Evolutionary conservation across 2,329 filamentous ascomycete genomes (phyloP), one percentile per base, ranked within the genome.

Genomic region (Trichoderma breve): DNA sequence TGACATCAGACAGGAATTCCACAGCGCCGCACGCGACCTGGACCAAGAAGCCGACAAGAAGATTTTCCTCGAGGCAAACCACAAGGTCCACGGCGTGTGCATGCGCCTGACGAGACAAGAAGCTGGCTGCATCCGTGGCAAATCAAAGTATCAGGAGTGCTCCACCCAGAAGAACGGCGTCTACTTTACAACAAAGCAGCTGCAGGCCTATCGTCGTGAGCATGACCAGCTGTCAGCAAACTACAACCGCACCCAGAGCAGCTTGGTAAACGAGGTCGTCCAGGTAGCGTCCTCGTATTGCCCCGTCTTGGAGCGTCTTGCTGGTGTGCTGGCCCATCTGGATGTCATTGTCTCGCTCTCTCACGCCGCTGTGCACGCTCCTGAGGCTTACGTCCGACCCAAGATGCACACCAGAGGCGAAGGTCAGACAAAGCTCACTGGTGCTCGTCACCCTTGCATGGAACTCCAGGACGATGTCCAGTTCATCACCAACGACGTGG

Each of bases 141-240:
- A 96, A 79, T 91, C 90, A 72, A 87, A 90, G 64, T 99, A 98
- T 77, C 92, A 95, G 77, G 96, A 99, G 81, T 97, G 94, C 80
- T 97, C 95, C 0, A 99, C 97, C 0, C 96, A 98, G 83, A 99
- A 99, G 87, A 99, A 98, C 80, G 96, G 96, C 57, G 96, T 98
- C 70, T 99, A 96, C 84, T 99, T 99, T 82, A 98, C 96, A 1
- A 99, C 96, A 4, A 90, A 90, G 69, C 90, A 88, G 36, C 86
- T 99, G 76, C 92, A 94, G 78, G 87, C 90, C 30, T 89, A 95
- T 77, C 92, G 96, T 36, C 90, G 95, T 68, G 95, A 99, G 77
- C 94, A 97, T 76, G 95, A 99, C 78, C 95, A 98, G 81, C 87
- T 98, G 0, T 97, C 94, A 0, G 91, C 94, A 73, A 97, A 94